Conservation (phyloP, 2,329 filamentous ascomycete species). For the Reticulascus tulasneorum region DNA sequence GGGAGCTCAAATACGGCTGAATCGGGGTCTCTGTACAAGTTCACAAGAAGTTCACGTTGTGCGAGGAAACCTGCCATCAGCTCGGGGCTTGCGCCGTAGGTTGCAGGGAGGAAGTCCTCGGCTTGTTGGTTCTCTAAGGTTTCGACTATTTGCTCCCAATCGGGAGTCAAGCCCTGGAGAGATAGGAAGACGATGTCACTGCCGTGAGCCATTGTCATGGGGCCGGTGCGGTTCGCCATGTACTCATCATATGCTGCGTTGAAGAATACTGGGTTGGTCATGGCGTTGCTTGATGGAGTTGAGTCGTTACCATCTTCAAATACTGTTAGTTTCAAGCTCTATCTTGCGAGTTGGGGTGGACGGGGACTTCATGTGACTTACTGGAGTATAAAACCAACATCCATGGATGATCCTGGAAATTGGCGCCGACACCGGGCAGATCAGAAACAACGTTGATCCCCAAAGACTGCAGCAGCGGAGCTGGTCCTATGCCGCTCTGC, state of each 20-base stretch:
- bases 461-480: conserved; percentile 29
- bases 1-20: conserved; percentile 20
- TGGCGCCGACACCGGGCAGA: conserved; percentile 12
- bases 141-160: conserved; percentile 19
- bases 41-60: conserved; percentile 27
- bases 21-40: conserved; percentile 22
- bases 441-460: conserved; percentile 26
- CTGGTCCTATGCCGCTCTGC: conserved; percentile 43
- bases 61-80: conserved; percentile 32
- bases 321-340: neutral
- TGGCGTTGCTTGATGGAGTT: conserved; percentile 15
- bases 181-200: conserved; percentile 10
- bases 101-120: conserved; percentile 25
- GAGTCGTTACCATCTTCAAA: conserved; percentile 6
- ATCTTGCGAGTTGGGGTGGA: neutral
- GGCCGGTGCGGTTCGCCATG: conserved; percentile 23
- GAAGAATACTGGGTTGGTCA: conserved; percentile 28
- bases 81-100: conserved; percentile 20
- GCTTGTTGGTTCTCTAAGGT: conserved; percentile 27
- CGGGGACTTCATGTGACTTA: neutral
- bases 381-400: conserved; percentile 6
- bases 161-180: conserved; percentile 23
- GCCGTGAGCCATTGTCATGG: conserved; percentile 24
- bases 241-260: conserved; percentile 26
- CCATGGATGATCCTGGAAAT: conserved; percentile 13